Evolutionary conservation across 768 basidiomycete genomes (phyloP), one percentile per base, ranked within the genome.

Genomic region (Cytidiella melzeri): DNA sequence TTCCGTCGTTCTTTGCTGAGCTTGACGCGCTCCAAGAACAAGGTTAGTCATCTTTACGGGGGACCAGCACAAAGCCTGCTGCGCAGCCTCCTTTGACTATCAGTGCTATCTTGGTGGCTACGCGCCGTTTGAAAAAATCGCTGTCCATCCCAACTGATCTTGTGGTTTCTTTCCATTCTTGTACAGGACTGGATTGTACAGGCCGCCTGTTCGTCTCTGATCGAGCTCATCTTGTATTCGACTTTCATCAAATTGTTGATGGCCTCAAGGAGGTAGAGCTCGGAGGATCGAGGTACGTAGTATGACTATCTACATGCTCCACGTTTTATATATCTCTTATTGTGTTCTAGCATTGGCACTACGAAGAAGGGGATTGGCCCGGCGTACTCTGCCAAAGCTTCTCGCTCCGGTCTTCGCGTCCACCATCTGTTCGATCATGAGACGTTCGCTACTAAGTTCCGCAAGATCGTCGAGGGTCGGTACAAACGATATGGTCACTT

Each of bases 191-290:
- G 37, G 76, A 87, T 61, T 95, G 91, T 68, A 78, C 80, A 10
- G 77, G 79, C 50, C 84, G 96, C 27, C 69, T 99, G 18, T 87
- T 96, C 65, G 76, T 99, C 57, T 98, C 95, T 21, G 93, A 98
- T 69, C 85, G 96, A 55, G 92, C 96, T 3, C 92, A 95, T 55
- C 83, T 99, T 53, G 96, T 99, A 27, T 93, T 99, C 62, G 96
- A 98, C 65, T 98, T 99, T 67, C 96, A 99, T 69, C 96, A 99
- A 72, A 97, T 98, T 61, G 96, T 98, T 24, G 96, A 99, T 63
- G 96, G 96, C 4, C 72, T 99, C 61, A 99, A 98, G 66, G 96
- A 99, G 67, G 91, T 92, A 34, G 96, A 98, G 65, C 79, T 98
- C 20, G 96, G 96, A 20, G 89, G 91, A 7, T 84, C 83, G 1